Evolutionary conservation across 805 yeast genomes (phyloP).

Genomic region (Starmerella khaoyaiensis): DNA sequence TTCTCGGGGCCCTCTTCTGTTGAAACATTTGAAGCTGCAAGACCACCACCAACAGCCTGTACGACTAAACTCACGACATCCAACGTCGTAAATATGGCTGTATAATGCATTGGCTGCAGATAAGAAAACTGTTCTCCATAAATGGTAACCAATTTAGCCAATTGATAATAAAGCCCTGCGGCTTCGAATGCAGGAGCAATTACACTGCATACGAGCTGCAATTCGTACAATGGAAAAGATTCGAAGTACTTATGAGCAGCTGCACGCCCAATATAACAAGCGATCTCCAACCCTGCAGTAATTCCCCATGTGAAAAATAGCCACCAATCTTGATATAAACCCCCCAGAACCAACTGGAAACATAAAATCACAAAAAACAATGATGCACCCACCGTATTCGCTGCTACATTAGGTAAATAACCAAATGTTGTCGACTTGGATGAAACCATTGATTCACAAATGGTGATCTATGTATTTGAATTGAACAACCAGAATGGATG

Average conservation of each 20-base stretch:
- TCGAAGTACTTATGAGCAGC: constrained; percentile 31
- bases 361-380: constrained; percentile 40
- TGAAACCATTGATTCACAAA: too few relatives aligned
- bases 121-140: constrained; percentile 44
- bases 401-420: constrained; percentile 38
- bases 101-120: constrained; percentile 44
- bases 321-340: constrained; percentile 49
- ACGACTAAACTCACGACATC: constrained; percentile 52
- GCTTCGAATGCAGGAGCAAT: constrained; percentile 72
- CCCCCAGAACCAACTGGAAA: constrained; percentile 34
- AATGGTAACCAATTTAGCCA: constrained; percentile 54
- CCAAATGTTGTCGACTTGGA: too few relatives aligned
- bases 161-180: constrained; percentile 67
- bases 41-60: constrained; percentile 69
- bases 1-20: constrained; percentile 27
- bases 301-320: constrained; percentile 43
- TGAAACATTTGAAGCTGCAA: constrained; percentile 38
- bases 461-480: too few relatives aligned
- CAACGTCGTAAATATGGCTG: constrained; percentile 50
- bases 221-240: constrained; percentile 35
- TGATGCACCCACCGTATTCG: constrained; percentile 44
- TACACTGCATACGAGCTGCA: constrained; percentile 58
- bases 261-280: constrained; percentile 55
- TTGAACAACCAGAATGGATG: too few relatives aligned
- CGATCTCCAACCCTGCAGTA: constrained; percentile 47